These are phyloP conservation scores for Colletotrichum trifolii DNA, from an alignment of 2,329 filamentous ascomycete genomes.

Conservation along the genomic window DNA sequence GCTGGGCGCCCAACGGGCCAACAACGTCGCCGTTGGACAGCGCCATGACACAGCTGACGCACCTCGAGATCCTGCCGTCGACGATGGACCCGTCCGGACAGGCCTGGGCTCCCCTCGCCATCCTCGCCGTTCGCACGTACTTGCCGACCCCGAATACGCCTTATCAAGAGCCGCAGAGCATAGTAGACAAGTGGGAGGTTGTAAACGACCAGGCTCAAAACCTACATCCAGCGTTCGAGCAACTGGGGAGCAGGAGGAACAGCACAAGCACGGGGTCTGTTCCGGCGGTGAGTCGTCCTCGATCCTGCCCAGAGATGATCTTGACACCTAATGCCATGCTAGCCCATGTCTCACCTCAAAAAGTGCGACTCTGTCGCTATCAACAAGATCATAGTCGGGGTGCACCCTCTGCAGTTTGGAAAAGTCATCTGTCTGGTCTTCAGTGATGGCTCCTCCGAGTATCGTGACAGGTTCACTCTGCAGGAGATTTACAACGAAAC, in stretches of 20 bases:
- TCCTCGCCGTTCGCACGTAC: conserved; percentile 80
- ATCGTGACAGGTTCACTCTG: conserved; percentile 81
- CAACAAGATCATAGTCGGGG: conserved; percentile 76
- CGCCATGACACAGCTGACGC: conserved; percentile 73
- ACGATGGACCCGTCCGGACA: conserved; percentile 69
- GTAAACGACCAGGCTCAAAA: conserved; percentile 72
- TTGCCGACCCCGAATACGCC: conserved; percentile 63
- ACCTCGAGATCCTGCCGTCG: conserved; percentile 78
- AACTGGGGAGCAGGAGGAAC: conserved; percentile 73
- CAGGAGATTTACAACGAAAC: conserved; percentile 72
- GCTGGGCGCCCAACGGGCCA: conserved; percentile 63
- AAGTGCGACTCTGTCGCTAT: conserved; percentile 75
- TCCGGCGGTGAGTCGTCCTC: conserved; percentile 28
- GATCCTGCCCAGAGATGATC: conserved; percentile 34
- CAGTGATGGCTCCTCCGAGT: conserved; percentile 84
- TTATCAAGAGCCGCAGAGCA: conserved; percentile 75
- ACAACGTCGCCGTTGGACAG: conserved; percentile 57
- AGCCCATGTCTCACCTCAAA: conserved; percentile 58
- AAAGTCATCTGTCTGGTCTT: conserved; percentile 78
- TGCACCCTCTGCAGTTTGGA: conserved; percentile 76
- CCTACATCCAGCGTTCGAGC: conserved; percentile 81
- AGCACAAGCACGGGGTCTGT: conserved; percentile 45
- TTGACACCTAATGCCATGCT: conserved; percentile 34
- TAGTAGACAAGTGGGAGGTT: conserved; percentile 87
- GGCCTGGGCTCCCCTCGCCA: conserved; percentile 66